These are phyloP conservation scores for Pezicula radicicola DNA, from an alignment of 2,329 filamentous ascomycete genomes.

Conservation along the genomic window DNA sequence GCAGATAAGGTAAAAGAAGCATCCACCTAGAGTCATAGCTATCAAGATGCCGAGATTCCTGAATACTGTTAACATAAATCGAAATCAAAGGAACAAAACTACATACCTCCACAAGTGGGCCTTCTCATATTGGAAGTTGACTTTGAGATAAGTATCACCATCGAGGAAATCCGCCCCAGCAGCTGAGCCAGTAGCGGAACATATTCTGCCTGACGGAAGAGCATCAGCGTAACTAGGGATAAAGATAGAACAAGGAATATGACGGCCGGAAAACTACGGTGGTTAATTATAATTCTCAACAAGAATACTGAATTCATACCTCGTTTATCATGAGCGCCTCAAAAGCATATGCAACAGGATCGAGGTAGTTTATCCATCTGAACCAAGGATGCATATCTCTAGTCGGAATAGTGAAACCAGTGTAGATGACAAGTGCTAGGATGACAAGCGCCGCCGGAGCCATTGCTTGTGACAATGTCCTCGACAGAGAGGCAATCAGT, in stretches of 20 bases:
- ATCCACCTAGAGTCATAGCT: slow-evolving; percentile 59
- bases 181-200: slow-evolving; percentile 54
- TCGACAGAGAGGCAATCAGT: slow-evolving; percentile 72
- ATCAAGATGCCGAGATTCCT: slow-evolving; percentile 66
- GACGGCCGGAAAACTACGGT: slow-evolving; percentile 50
- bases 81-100: not conserved
- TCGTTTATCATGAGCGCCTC: slow-evolving; percentile 80
- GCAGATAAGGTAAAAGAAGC: slow-evolving; percentile 54
- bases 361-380: slow-evolving; percentile 64
- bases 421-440: slow-evolving; percentile 47
- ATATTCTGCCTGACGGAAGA: slow-evolving; percentile 35
- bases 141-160: slow-evolving; percentile 56
- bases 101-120: slow-evolving; percentile 58
- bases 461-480: slow-evolving; percentile 50
- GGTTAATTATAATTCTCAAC: not conserved
- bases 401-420: slow-evolving; percentile 51
- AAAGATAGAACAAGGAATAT: slow-evolving; percentile 20
- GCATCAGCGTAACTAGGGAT: slow-evolving; percentile 21
- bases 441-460: slow-evolving; percentile 50
- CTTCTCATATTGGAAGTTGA: slow-evolving; percentile 54
- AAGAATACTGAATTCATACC: slow-evolving; percentile 62
- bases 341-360: slow-evolving; percentile 65
- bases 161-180: slow-evolving; percentile 49
- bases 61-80: slow-evolving; percentile 20
- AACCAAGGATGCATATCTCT: slow-evolving; percentile 53